Evolutionary conservation across 495 filamentous ascomycete species (phyloP).

Genomic region (Aspergillus mulundensis): DNA sequence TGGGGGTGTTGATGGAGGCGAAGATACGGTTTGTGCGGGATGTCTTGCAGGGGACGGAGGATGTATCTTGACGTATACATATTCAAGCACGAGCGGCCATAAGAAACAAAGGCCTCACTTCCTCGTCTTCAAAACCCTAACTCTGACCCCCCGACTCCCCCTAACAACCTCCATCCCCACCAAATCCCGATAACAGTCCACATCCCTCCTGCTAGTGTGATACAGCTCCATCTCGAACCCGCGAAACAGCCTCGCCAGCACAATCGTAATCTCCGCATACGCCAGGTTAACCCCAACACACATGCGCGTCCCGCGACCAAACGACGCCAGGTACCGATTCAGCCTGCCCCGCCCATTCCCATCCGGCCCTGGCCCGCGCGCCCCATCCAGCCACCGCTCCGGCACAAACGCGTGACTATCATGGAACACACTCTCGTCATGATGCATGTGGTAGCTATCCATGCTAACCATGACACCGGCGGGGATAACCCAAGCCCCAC

Average conservation of each 20-base stretch:
- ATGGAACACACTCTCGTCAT: conserved; percentile 31
- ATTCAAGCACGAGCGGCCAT: too few relatives aligned
- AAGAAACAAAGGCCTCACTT: too few relatives aligned
- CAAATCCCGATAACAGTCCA: not conserved
- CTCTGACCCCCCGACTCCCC: too few relatives aligned
- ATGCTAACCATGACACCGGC: conserved; percentile 21
- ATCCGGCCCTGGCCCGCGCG: not conserved
- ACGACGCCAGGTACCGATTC: conserved; percentile 23
- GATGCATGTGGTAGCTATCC: conserved; percentile 26
- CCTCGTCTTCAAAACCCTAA: too few relatives aligned
- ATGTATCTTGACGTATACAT: too few relatives aligned
- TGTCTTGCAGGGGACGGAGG: too few relatives aligned
- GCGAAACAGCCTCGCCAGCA: conserved; percentile 40
- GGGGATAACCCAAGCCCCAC: conserved; percentile 28
- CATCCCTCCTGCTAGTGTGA: conserved; percentile 8
- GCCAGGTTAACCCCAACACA: conserved; percentile 43
- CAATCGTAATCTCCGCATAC: conserved; percentile 42
- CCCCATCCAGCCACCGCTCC: conserved; percentile 38
- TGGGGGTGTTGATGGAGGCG: not conserved
- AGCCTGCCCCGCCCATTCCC: conserved; percentile 16
- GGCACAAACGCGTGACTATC: conserved; percentile 36
- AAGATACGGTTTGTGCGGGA: too few relatives aligned
- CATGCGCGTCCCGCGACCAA: conserved; percentile 28
- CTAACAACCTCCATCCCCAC: too few relatives aligned
- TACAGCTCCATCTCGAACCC: conserved; percentile 27